Percentiles rank a stretch among this genome's conserved stretches.
phyloP scores from a whole-genome alignment of 2,329 filamentous ascomycete genomes.

The Zymoseptoria brevis region DNA sequence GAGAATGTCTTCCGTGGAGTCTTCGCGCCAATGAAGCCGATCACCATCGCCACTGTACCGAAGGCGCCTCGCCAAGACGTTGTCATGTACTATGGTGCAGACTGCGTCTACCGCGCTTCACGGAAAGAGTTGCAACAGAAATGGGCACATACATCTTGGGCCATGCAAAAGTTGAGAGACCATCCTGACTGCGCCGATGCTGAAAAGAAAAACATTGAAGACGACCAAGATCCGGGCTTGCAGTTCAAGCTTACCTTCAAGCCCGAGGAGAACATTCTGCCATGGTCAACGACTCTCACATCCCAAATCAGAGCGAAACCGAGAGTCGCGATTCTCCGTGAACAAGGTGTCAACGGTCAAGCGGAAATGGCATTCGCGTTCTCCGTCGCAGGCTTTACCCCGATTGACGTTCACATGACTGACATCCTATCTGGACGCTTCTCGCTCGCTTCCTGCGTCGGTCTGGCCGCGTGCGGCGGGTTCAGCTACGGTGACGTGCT shows the following conservation, averaged over 20 bases:
- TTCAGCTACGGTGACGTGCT: slow-evolving; percentile 93
- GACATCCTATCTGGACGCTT: slow-evolving; percentile 73
- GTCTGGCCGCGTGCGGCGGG: slow-evolving; percentile 88
- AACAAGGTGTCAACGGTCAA: slow-evolving; percentile 91
- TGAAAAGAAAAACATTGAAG: slow-evolving; percentile 67
- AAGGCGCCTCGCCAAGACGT: slow-evolving; percentile 64
- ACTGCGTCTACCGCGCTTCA: slow-evolving; percentile 59
- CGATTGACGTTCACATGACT: slow-evolving; percentile 94
- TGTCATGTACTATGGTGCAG: slow-evolving; percentile 63
- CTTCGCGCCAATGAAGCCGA: slow-evolving; percentile 76
- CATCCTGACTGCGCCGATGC: slow-evolving; percentile 79
- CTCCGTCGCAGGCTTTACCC: slow-evolving; percentile 79
- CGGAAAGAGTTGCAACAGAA: slow-evolving; percentile 71
- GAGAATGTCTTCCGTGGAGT: slow-evolving; percentile 80
- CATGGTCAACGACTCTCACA: slow-evolving; percentile 56
- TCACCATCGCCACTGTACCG: slow-evolving; percentile 72
- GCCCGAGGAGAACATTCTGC: slow-evolving; percentile 67
- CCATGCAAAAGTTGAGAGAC: slow-evolving; percentile 85
- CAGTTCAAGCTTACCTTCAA: slow-evolving; percentile 76
- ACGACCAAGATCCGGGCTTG: slow-evolving; percentile 72
- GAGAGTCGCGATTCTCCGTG: slow-evolving; percentile 82
- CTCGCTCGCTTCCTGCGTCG: slow-evolving; percentile 73
- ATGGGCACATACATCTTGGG: slow-evolving; percentile 82
- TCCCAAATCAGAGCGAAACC: slow-evolving; percentile 56
- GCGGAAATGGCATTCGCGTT: slow-evolving; percentile 99